These are phyloP conservation scores for Oryza glaberrima DNA, from an alignment of 176 grass and related monocot genomes.

Conservation along the genomic window DNA sequence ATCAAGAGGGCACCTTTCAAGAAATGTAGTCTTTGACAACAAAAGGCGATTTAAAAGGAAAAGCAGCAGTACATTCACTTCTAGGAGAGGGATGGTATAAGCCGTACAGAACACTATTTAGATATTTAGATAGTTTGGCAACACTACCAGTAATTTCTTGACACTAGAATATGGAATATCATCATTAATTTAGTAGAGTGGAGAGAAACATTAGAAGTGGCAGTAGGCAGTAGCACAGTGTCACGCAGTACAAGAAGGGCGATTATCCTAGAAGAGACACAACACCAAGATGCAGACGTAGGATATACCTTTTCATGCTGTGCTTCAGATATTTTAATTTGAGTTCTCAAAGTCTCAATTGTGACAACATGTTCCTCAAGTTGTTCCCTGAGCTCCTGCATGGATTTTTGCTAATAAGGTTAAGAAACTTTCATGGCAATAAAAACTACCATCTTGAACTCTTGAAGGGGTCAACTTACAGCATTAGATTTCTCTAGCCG, in stretches of 20 bases:
- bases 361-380: constrained; percentile 84
- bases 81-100: constrained; percentile 1
- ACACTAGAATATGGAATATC: constrained; percentile 16
- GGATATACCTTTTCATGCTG: constrained; percentile 84
- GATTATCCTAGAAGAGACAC: constrained; percentile 27
- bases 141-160: constrained; percentile 22
- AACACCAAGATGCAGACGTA: constrained; percentile 2
- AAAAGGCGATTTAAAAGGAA: background rate
- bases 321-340: constrained; percentile 47
- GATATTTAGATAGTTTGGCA: constrained; percentile 4
- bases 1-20: background rate
- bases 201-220: constrained; percentile 27
- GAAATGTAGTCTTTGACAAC: constrained; percentile 10
- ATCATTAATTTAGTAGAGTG: constrained; percentile 5
- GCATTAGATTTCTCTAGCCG: constrained; percentile 89
- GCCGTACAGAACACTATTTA: background rate
- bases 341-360: constrained; percentile 71
- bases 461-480: constrained; percentile 55
- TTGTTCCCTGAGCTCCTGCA: constrained; percentile 96
- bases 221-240: background rate
- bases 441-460: constrained; percentile 37
- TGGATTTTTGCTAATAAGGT: constrained; percentile 35
- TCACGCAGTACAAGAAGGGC: background rate
- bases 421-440: constrained; percentile 3
- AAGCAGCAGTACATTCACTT: background rate